A percentile compares a stretch with the other conserved stretches of the same genome.
phyloP scores from a whole-genome alignment of 1,284 basidiomycete genomes.

The Ustilago hordei region DNA sequence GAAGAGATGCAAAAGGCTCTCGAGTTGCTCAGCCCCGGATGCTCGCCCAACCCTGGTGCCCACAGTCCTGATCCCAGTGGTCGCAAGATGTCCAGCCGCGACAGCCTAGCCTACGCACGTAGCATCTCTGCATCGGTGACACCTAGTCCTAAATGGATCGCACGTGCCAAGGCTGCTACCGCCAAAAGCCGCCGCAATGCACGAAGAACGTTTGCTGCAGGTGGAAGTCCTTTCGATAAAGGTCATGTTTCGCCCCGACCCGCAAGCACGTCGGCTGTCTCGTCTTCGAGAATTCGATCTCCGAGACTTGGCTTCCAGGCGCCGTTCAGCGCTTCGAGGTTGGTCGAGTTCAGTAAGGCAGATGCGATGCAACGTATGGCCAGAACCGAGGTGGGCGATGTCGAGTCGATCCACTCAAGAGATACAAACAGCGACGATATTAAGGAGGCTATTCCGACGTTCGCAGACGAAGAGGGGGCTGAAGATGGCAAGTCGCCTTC shows the following conservation, averaged over 20 bases:
- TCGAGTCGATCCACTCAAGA: constrained; percentile 16
- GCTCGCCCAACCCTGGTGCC: constrained; percentile 40
- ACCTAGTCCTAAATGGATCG: constrained; percentile 59
- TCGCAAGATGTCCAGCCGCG: constrained; percentile 48
- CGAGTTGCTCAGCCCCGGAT: constrained; percentile 54
- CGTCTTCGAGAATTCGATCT: constrained; percentile 20
- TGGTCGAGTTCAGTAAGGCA: constrained; percentile 29
- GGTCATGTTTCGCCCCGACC: constrained; percentile 45
- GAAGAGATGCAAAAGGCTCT: constrained; percentile 58
- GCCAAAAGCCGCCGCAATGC: constrained; percentile 25
- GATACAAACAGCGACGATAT: constrained; percentile 16
- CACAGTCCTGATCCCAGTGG: constrained; percentile 28
- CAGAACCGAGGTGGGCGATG: constrained; percentile 21
- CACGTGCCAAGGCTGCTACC: constrained; percentile 29
- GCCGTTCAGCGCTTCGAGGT: constrained; percentile 44
- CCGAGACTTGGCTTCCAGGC: constrained; percentile 23
- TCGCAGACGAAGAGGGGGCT: neutral
- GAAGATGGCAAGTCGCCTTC: neutral
- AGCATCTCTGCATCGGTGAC: constrained; percentile 59
- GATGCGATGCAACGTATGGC: constrained; percentile 20
- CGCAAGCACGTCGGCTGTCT: constrained; percentile 48
- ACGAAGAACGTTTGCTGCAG: constrained; percentile 29
- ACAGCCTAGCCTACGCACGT: constrained; percentile 54
- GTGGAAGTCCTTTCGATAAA: constrained; percentile 25
- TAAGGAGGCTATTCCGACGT: neutral